These are phyloP conservation scores for Agaricus blazei DNA, from an alignment of 768 basidiomycete genomes.

Conservation along the genomic window DNA sequence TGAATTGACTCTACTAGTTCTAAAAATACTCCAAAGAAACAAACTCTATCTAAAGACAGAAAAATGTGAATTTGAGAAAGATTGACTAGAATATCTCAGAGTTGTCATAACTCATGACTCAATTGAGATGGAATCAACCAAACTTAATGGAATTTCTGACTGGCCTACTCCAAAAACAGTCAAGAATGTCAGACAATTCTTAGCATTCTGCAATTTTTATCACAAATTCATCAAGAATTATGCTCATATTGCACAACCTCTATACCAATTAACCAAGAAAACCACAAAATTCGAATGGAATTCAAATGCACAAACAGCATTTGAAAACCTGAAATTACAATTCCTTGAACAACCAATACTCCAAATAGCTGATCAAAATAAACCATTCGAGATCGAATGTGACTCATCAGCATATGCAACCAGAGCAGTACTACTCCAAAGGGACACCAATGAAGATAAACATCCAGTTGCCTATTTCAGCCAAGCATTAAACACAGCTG, in stretches of 20 bases:
- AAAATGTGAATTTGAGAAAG: constrained; percentile 6
- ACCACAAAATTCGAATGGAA: background rate
- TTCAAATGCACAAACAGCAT: constrained; percentile 10
- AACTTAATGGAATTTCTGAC: constrained; percentile 27
- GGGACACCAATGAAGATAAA: no score
- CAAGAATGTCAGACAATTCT: constrained; percentile 32
- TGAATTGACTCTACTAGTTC: background rate
- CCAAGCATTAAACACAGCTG: no score
- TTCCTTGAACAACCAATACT: constrained; percentile 1
- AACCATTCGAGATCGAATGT: constrained; percentile 7
- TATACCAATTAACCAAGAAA: background rate
- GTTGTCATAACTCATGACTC: background rate
- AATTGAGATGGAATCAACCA: constrained; percentile 30
- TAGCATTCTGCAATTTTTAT: constrained; percentile 44
- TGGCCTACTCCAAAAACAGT: constrained; percentile 31
- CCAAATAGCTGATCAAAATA: background rate
- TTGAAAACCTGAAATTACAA: constrained; percentile 15
- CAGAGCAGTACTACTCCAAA: no score
- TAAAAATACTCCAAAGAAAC: background rate
- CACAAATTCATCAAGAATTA: constrained; percentile 33
- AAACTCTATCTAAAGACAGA: constrained; percentile 5
- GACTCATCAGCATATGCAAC: background rate
- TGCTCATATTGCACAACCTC: constrained; percentile 9
- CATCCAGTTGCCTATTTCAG: no score
- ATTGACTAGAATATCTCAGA: constrained; percentile 4